Conservation (phyloP, 1,284 basidiomycete genomes). For the Austroboletus niveus region DNA sequence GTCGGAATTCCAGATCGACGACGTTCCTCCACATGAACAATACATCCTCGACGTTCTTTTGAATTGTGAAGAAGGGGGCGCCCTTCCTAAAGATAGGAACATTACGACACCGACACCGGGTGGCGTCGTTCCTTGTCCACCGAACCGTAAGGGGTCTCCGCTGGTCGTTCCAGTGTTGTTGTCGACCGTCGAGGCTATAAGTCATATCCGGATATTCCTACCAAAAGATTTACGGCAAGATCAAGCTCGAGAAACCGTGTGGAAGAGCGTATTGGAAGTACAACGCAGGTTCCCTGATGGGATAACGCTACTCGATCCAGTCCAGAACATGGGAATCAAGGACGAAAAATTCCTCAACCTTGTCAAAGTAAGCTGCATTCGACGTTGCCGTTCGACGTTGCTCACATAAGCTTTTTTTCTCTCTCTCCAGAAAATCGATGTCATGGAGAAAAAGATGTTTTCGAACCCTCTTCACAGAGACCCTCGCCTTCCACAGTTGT, state of each 20-base stretch:
- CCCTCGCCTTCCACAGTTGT: conserved; percentile 73
- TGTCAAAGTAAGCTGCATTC: conserved; percentile 59
- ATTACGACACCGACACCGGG: conserved; percentile 56
- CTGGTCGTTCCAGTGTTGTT: conserved; percentile 89
- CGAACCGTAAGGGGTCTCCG: conserved; percentile 75
- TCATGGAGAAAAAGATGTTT: conserved; percentile 82
- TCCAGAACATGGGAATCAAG: conserved; percentile 95
- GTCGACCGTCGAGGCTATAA: conserved; percentile 84
- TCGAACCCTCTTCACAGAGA: conserved; percentile 75
- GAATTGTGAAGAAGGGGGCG: conserved; percentile 70
- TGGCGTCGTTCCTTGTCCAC: conserved; percentile 73
- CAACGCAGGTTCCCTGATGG: conserved; percentile 88
- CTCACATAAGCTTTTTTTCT: neutral
- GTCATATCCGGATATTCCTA: conserved; percentile 84
- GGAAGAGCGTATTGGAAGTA: conserved; percentile 90
- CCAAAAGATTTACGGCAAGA: conserved; percentile 87
- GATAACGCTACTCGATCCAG: conserved; percentile 85
- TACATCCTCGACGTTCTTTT: conserved; percentile 95
- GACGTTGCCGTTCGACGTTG: neutral
- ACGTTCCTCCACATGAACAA: conserved; percentile 80
- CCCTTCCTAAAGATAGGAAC: conserved; percentile 61
- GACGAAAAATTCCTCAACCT: conserved; percentile 91
- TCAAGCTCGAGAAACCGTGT: conserved; percentile 77
- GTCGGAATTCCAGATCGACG: conserved; percentile 47
- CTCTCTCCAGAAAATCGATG: conserved; percentile 74